A percentile compares a stretch with the other conserved stretches of the same genome.
These are phyloP conservation scores for Crataegus laevigata DNA, from an alignment of 306 rosid species.

Conservation along the genomic window DNA sequence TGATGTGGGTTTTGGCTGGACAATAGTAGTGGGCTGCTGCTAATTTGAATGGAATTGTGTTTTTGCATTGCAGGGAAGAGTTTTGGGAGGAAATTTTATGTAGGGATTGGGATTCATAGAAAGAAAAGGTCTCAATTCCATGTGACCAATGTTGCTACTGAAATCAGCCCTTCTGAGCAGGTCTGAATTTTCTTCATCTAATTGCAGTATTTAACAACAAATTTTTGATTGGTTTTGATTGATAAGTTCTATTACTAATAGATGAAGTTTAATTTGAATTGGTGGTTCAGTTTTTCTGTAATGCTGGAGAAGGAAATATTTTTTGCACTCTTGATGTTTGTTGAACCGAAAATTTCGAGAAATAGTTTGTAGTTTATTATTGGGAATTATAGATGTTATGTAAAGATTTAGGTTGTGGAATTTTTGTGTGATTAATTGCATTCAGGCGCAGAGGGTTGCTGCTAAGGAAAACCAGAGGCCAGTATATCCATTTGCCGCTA, in stretches of 20 bases:
- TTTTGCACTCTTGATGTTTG: constrained; percentile 15
- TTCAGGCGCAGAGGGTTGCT: constrained; percentile 45
- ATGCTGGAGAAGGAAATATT: background rate
- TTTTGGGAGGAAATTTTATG: constrained; percentile 42
- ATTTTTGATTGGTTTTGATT: background rate
- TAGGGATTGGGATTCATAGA: constrained; percentile 50
- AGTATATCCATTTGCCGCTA: constrained; percentile 87
- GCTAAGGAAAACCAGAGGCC: constrained; percentile 72
- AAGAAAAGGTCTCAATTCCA: constrained; percentile 53
- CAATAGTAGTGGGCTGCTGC: constrained; percentile 5
- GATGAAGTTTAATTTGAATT: background rate
- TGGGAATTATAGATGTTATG: background rate
- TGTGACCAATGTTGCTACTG: constrained; percentile 71
- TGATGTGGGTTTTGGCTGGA: constrained; percentile 7
- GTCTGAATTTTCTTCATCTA: constrained; percentile 17
- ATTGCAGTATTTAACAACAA: background rate
- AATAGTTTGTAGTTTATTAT: background rate
- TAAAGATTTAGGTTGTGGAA: background rate
- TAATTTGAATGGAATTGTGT: constrained; percentile 8
- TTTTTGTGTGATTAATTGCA: background rate
- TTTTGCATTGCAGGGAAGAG: constrained; percentile 44
- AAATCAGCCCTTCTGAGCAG: constrained; percentile 68
- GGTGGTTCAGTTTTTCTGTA: background rate
- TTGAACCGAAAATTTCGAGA: background rate
- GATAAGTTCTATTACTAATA: background rate